These are phyloP conservation scores for Anisodus tanguticus DNA, from an alignment of 257 asterid species.

Conservation along the genomic window DNA sequence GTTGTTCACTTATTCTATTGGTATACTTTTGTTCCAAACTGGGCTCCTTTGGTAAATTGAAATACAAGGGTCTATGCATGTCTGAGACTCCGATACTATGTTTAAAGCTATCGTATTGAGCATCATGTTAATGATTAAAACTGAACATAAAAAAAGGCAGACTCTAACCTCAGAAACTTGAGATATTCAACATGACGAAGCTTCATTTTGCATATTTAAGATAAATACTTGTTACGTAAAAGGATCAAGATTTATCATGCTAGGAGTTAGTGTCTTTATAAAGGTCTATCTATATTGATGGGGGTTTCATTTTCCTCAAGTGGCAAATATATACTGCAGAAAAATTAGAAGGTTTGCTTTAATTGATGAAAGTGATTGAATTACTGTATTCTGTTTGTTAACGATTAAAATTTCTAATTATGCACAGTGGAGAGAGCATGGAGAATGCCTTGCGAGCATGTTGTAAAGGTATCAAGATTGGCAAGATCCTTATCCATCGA, in stretches of 20 bases:
- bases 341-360: background rate
- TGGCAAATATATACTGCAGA: background rate
- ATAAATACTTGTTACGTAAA: background rate
- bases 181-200: background rate
- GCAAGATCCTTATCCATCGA: conserved; percentile 94
- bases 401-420: conserved; percentile 13
- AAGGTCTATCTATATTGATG: background rate
- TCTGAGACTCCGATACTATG: background rate
- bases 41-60: background rate
- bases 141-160: background rate
- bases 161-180: background rate
- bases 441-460: conserved; percentile 97
- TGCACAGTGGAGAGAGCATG: conserved; percentile 87
- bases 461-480: conserved; percentile 97
- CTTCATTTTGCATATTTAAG: background rate
- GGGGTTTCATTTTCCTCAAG: background rate
- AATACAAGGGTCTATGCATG: background rate
- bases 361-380: background rate
- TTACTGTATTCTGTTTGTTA: conserved; percentile 18
- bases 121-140: background rate
- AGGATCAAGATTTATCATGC: background rate
- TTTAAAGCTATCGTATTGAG: conserved; percentile 6
- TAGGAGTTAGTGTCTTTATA: background rate
- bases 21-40: background rate
- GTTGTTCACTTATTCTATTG: background rate